Percentiles rank a stretch among this genome's conserved stretches.
phyloP scores from a whole-genome alignment of 257 asterid species.

The Striga asiatica region DNA sequence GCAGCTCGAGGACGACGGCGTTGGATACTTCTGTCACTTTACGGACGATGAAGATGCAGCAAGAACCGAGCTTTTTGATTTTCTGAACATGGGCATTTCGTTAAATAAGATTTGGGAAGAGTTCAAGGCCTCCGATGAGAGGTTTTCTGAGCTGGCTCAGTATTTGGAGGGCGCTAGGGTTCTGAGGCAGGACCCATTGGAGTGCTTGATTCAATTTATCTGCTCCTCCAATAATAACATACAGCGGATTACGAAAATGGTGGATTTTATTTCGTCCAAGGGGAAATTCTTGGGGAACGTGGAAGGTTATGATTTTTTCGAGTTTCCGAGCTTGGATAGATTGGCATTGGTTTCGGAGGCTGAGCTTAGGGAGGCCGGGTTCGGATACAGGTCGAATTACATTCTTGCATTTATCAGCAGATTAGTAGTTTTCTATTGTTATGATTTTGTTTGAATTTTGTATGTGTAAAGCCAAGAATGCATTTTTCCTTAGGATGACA shows the following conservation, averaged over 20 bases:
- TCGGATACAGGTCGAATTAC: constrained; percentile 66
- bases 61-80: constrained; percentile 45
- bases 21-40: constrained; percentile 45
- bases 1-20: constrained; percentile 49
- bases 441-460: not conserved
- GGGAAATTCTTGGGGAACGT: constrained; percentile 71
- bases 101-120: constrained; percentile 58
- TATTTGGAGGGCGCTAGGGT: constrained; percentile 87
- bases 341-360: constrained; percentile 59
- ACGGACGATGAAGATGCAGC: constrained; percentile 28
- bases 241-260: constrained; percentile 79
- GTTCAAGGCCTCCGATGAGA: constrained; percentile 57
- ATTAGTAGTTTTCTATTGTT: not conserved
- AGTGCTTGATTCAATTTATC: constrained; percentile 82
- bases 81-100: constrained; percentile 65
- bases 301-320: constrained; percentile 54
- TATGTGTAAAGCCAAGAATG: not conserved
- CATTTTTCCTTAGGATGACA: too few species aligned
- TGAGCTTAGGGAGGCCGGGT: constrained; percentile 84
- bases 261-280: constrained; percentile 63
- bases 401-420: not conserved
- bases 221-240: constrained; percentile 92
- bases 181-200: constrained; percentile 81
- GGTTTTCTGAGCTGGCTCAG: constrained; percentile 60
- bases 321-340: constrained; percentile 58